Base-by-base conservation (phyloP, 805 yeast species). In the Ogataea ganodermae region DNA sequence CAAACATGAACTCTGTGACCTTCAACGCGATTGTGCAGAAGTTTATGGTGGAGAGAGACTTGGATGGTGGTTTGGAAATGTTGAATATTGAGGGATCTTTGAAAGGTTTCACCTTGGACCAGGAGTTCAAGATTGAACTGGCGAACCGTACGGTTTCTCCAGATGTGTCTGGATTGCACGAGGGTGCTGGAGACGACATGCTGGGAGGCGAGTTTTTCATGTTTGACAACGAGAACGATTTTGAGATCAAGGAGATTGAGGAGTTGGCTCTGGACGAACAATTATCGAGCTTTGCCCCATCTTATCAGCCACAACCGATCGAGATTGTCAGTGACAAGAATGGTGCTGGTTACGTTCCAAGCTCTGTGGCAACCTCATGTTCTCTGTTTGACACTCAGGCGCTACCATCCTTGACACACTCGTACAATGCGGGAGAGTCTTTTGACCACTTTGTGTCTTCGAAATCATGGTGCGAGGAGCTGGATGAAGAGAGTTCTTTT, bases 81-180 rank as follows among this genome's bases (percentile, higher is more conserved):
- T 35, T 64, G 33, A 45, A 64, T 47, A 60, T 66, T 58, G 60
- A 61, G 26, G 67, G 66, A 22, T 22, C 42, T 17, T 18, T 37
- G 16, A 62, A 59, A 44, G 82, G 81, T 13, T 70, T 74, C 48
- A 73, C 74, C 5, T 57, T 72, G 17, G 79, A 75, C 56, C 80
- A 77, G 49, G 77, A 74, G 53, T 69, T 66, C 54, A 65, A 59
- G 39, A 45, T 61, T 33, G 62, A 59, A 27, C 48, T 60, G 17
- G 37, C 59, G 16, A 44, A 50, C 21, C 50, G 52, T 35, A 27
- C 43, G 32, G 35, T 35, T 26, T 16, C 44, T 10, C 18, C 48
- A 22, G 28, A 30, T 32, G 50, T 32, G 14, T 42, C 51, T 33
- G 46, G 32, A 30, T 12, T 44, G 36, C 36, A 38, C 9, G 18